Base-by-base conservation (phyloP, 1,284 basidiomycete species). In the Marasmius tenuissimus region DNA sequence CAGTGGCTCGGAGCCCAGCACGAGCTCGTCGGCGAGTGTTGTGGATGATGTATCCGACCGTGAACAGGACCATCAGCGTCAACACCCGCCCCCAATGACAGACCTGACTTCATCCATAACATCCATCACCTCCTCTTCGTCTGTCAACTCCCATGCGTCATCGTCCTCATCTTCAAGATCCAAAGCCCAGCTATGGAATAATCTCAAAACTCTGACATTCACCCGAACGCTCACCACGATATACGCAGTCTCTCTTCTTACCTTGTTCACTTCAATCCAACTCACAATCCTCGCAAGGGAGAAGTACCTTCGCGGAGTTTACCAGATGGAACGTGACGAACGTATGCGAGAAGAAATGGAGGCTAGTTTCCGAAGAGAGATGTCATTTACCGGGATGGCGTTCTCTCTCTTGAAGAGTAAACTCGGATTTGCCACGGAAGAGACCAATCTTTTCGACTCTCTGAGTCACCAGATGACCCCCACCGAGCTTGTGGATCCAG, bases 171-270 rank as follows among this genome's bases (percentile, higher is more conserved):
- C 73, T 38, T 66, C 75, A 62, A 75, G 69, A 67, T 84, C 82
- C 27, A 88, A 89, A 75, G 83, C 82, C 0, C 89, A 94, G 66
- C 77, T 95, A 14, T 95, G 93, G 93, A 85, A 86, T 63, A 90
- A 93, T 71, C 83, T 95, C 52, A 94, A 94, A 71, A 85, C 92
- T 57, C 82, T 93, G 3, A 88, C 94, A 1, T 86, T 97, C 69
- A 93, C 93, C 3, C 83, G 94, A 57, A 90, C 92, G n/a, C 75
- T 97, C 49, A 95, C 94, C 8, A 85, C 89, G 0, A 74, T 96
- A 18, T 97, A 97, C 73, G 86, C 92, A 3, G 85, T 88, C 45
- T 89, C 91, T 22, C 84, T 97, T 34, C 84, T 97, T 40, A 85
- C 90, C 2, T 81, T 97, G 10, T 85, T 95, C 65, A 95, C 93